Evolutionary conservation across 768 basidiomycete species (phyloP), one percentile per base, ranked within the genome.

Genomic region (Clavaria fumosa): DNA sequence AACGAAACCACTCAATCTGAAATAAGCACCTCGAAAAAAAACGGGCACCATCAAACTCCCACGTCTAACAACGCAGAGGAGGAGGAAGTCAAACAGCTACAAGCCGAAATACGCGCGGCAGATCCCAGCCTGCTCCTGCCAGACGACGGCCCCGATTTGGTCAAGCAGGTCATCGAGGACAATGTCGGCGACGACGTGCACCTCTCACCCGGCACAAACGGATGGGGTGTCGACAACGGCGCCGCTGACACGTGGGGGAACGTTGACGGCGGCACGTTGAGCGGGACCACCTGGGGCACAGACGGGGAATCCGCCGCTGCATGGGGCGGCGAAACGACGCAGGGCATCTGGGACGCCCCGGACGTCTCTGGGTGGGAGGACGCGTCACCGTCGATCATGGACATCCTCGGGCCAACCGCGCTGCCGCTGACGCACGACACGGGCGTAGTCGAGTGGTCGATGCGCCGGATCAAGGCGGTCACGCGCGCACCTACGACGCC

Each of bases 391-490:
- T 45, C 30, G n/a, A 46, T 72, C n/a, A 45, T 56, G 39, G 47
- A 53, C 4, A 48, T 61, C 34, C 51, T 70, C 7, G 72, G 69
- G 3, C 62, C 64, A 9, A 62, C 62, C 5, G 41, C 46, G 15
- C 51, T 75, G 21, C 68, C 73, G 5, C 43, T 63, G 33, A 71
- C 74, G 4, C 72, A 74, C 43, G 57, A 59, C 15, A 58, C 64
- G 3, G 70, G 72, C 20, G 52, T 76, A 26, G 63, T 70, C 22
- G 78, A 80, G 52, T 57, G 57, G 23, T 72, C 72, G 3, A 64
- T 70, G 41, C 62, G 77, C 1, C 59, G 64, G 14, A 56, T 80
- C 42, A 54, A 59, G 31, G 48, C 55, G 6, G 42, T 72, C 31
- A 44, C 31, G n/a, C 9, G 31, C 23, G 33, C 33, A 15, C 22